phyloP scores from a whole-genome alignment of 768 basidiomycete species.

The Lactarius trivialis region DNA sequence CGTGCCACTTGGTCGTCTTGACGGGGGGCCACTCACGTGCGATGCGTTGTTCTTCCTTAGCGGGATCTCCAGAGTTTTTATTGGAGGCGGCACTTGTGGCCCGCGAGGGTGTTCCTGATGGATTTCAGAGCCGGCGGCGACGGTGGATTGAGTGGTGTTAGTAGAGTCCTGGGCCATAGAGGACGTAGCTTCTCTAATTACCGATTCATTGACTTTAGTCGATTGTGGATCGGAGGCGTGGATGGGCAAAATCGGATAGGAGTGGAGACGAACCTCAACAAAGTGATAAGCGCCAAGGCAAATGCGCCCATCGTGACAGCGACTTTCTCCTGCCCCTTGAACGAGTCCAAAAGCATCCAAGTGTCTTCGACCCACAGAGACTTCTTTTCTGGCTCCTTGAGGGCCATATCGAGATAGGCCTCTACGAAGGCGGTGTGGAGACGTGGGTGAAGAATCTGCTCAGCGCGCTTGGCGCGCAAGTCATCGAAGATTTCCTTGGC shows the following conservation, averaged over 20 bases:
- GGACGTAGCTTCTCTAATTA: too few relatives aligned
- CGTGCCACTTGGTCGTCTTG: slow-evolving; percentile 12
- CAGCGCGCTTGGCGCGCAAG: slow-evolving; percentile 41
- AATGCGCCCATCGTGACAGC: slow-evolving; percentile 54
- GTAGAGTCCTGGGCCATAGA: too few relatives aligned
- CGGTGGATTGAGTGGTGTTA: too few relatives aligned
- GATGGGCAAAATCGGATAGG: too few relatives aligned
- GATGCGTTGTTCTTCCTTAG: slow-evolving; percentile 61
- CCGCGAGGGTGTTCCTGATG: slow-evolving; percentile 35
- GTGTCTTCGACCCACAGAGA: slow-evolving; percentile 57
- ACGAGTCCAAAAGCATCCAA: slow-evolving; percentile 50
- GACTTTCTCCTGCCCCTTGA: slow-evolving; percentile 40
- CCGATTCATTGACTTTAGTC: too few relatives aligned
- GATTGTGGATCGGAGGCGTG: too few relatives aligned
- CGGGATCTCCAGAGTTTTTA: slow-evolving; percentile 53
- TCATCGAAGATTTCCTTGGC: slow-evolving; percentile 68
- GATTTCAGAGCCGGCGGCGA: too few relatives aligned
- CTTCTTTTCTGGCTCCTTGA: slow-evolving; percentile 39
- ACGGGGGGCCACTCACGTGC: slow-evolving; percentile 69
- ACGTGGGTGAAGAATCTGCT: slow-evolving; percentile 41
- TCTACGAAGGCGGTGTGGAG: slow-evolving; percentile 62
- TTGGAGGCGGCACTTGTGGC: slow-evolving; percentile 66
- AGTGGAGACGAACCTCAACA: slow-evolving; percentile 40
- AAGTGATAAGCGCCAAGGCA: slow-evolving; percentile 60
- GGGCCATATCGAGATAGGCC: slow-evolving; percentile 57